Percentiles rank a stretch among this genome's conserved stretches.
Conservation (phyloP, 108 stramenopile genomes). For the Skeletonema marinoi region DNA sequence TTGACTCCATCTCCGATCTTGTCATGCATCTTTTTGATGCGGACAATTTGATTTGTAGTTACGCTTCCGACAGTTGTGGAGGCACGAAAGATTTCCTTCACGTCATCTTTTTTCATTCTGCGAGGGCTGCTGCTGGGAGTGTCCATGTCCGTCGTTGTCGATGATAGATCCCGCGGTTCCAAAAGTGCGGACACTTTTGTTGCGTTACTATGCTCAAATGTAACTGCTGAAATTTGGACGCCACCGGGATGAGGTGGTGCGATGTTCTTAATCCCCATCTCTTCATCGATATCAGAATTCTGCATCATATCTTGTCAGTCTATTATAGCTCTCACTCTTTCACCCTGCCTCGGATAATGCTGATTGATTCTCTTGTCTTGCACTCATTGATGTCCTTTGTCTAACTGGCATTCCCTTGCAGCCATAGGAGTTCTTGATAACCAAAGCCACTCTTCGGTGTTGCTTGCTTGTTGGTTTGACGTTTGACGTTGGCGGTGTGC, state of each 20-base stretch:
- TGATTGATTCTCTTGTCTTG: background rate
- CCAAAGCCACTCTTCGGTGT: no score
- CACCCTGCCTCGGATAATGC: background rate
- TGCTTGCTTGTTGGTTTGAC: no score
- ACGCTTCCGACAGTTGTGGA: constrained; percentile 6
- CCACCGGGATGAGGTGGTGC: background rate
- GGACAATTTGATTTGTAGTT: constrained; percentile 19
- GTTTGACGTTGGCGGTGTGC: no score
- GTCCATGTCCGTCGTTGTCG: background rate
- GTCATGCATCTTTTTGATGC: constrained; percentile 32
- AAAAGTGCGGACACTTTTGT: background rate
- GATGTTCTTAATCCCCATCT: background rate
- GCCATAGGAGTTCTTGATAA: no score
- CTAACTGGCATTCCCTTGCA: no score
- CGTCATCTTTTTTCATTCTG: background rate
- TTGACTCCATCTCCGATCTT: constrained; percentile 6
- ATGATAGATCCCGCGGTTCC: background rate
- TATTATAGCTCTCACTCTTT: background rate
- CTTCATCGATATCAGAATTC: background rate
- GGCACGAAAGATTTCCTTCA: constrained; percentile 2
- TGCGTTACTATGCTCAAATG: background rate
- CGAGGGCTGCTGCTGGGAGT: background rate
- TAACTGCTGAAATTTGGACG: background rate
- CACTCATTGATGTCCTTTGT: no score
- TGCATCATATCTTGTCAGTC: background rate